Evolutionary conservation across 805 yeast species (phyloP), one percentile per base, ranked within the genome.

Genomic region (Kodamaea kaohsiungensis): DNA sequence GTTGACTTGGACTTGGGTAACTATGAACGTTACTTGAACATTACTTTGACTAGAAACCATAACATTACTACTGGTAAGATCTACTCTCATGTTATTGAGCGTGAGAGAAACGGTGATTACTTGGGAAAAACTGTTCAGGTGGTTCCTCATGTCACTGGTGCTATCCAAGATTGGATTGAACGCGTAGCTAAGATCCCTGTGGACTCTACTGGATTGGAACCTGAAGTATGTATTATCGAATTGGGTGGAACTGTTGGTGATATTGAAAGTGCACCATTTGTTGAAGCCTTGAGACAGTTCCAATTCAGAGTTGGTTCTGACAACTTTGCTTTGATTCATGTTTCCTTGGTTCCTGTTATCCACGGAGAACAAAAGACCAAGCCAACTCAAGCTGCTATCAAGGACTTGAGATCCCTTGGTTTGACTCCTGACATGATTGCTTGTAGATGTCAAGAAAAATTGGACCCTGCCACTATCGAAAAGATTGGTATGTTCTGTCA

Each of bases 181-280:
- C 81, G 89, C 57, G 98, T 95, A 48, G 83, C 98, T 45, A 84
- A 80, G 61, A 81, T 93, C 55, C 98, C 99, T 15, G 99, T 95
- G 56, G 99, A 95, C 71, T 80, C 83, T 54, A 82, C 92, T 38
- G 96, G 95, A 52, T 79, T 85, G 69, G 88, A 85, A 65, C 99
- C 99, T 35, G 98, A 95, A 63, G 88, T 95, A 52, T 95, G 99
- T 81, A 91, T 95, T 68, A 86, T 95, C 61, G 99, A 93, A 78
- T 82, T 95, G 56, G 99, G 99, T 71, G 99, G 99, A 71, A 95
- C 99, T 30, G 99, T 95, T 56, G 99, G 99, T 69, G 99, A 95
- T 71, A 95, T 95, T 66, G 99, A 95, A 78, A 85, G 93, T 68
- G 99, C 98, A 52, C 99, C 99, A 25, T 95, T 95, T 62, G 98